Percentiles rank a stretch among this genome's conserved stretches.
These are phyloP conservation scores for Gnomoniopsis sp. DNA, from an alignment of 2,329 filamentous ascomycete species.

Conservation along the genomic window DNA sequence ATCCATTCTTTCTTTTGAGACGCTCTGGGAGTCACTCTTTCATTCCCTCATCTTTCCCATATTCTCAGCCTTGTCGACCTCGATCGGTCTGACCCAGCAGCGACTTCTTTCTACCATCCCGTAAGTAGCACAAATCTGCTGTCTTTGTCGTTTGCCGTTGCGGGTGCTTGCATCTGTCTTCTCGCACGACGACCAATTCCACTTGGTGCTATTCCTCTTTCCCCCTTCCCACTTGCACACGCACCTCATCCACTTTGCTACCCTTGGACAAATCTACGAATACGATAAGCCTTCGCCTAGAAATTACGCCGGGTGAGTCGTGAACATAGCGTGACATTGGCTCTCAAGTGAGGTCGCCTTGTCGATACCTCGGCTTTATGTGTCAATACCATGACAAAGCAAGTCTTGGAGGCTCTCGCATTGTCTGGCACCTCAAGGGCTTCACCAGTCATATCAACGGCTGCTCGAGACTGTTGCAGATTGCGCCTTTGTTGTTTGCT, in stretches of 20 bases:
- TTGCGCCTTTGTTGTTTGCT: not conserved
- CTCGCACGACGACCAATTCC: not conserved
- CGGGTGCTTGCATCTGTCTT: not conserved
- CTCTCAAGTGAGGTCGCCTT: not conserved
- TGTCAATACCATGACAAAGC: not conserved
- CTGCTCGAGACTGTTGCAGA: not conserved
- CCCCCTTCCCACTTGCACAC: not conserved
- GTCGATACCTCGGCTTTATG: not conserved
- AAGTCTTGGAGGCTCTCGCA: not conserved
- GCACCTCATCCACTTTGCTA: not conserved
- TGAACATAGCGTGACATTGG: not conserved
- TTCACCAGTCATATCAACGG: not conserved
- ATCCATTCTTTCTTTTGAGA: slow-evolving; percentile 1
- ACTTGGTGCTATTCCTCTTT: not conserved
- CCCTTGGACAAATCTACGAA: not conserved
- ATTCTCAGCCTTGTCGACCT: not conserved
- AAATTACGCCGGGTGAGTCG: not conserved
- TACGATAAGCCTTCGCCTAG: not conserved
- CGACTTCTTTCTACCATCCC: not conserved
- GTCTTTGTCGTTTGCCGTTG: not conserved
- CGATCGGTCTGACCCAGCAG: not conserved
- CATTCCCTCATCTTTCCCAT: not conserved
- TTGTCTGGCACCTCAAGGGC: not conserved
- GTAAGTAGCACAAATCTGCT: not conserved
- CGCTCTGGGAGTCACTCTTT: slow-evolving; percentile 10